Conservation (phyloP, 495 filamentous ascomycete species). For the Thermochaetoides thermophila region DNA sequence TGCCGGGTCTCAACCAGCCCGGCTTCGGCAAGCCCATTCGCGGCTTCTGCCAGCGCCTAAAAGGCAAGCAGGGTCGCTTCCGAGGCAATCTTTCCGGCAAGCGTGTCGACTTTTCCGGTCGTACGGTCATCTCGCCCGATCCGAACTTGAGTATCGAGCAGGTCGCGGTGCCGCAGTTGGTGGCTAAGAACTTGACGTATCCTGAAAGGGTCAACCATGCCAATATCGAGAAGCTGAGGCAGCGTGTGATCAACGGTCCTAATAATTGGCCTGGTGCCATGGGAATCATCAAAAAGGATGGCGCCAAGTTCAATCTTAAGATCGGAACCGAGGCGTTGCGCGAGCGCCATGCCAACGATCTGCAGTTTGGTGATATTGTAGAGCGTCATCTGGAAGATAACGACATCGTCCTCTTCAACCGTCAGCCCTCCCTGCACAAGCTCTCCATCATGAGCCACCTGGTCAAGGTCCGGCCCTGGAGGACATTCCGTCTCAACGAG, state of each 20-base stretch:
- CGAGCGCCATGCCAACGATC: constrained; percentile 47
- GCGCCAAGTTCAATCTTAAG: constrained; percentile 52
- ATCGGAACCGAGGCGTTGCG: constrained; percentile 41
- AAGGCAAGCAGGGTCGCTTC: constrained; percentile 95
- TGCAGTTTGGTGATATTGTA: constrained; percentile 74
- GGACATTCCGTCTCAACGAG: constrained; percentile 93
- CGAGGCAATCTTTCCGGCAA: constrained; percentile 94
- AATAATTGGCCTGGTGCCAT: constrained; percentile 79
- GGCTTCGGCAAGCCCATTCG: constrained; percentile 68
- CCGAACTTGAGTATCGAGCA: constrained; percentile 88
- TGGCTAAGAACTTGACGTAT: constrained; percentile 90
- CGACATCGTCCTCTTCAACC: constrained; percentile 95
- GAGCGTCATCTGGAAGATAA: constrained; percentile 91
- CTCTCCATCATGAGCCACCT: constrained; percentile 92
- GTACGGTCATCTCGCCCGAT: constrained; percentile 95
- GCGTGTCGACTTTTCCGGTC: constrained; percentile 94
- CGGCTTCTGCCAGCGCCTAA: constrained; percentile 86
- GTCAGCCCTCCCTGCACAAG: constrained; percentile 94
- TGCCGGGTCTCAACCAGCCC: constrained; percentile 69
- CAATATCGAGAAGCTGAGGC: constrained; percentile 68
- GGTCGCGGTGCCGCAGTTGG: constrained; percentile 77
- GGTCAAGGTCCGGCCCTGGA: constrained; percentile 84
- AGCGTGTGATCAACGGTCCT: constrained; percentile 55
- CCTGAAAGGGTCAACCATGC: constrained; percentile 71
- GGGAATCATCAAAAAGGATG: constrained; percentile 57